Conservation (phyloP, 129 eudicot genomes). For the Apium graveolens region DNA sequence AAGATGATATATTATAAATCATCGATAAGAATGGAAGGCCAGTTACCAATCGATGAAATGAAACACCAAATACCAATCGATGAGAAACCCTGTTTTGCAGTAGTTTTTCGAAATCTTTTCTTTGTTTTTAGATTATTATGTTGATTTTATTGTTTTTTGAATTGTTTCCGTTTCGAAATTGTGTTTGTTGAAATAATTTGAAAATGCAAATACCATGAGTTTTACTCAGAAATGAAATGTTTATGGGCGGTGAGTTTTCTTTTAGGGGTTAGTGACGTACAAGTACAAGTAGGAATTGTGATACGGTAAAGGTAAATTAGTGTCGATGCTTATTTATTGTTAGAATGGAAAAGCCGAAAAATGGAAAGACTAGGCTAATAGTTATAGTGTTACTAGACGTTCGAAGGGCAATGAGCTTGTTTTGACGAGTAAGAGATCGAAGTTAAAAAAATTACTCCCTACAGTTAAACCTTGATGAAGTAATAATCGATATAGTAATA, state of each 20-base stretch:
- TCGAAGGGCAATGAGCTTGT: background rate
- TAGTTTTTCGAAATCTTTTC: background rate
- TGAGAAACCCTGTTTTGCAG: constrained; percentile 20
- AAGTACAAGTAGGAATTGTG: background rate
- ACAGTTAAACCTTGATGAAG: too few relatives aligned
- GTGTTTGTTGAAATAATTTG: background rate
- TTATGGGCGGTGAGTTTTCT: too few relatives aligned
- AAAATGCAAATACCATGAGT: too few relatives aligned
- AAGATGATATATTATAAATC: too few relatives aligned
- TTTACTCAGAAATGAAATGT: background rate
- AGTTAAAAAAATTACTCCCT: background rate
- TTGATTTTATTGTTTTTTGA: background rate
- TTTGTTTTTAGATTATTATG: background rate
- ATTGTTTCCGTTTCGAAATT: background rate
- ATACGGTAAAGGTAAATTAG: background rate
- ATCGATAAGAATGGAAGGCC: too few relatives aligned
- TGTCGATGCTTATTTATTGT: background rate
- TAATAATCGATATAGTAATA: too few relatives aligned
- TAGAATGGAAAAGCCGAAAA: background rate
- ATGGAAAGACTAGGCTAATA: background rate
- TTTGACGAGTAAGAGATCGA: background rate
- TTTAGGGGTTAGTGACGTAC: too few relatives aligned
- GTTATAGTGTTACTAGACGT: too few relatives aligned
- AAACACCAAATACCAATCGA: background rate
- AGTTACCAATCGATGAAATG: background rate